A percentile compares a stretch with the other conserved stretches of the same genome.
Conservation (phyloP, 2,329 filamentous ascomycete genomes). For the Aspergillus calidoustus region DNA sequence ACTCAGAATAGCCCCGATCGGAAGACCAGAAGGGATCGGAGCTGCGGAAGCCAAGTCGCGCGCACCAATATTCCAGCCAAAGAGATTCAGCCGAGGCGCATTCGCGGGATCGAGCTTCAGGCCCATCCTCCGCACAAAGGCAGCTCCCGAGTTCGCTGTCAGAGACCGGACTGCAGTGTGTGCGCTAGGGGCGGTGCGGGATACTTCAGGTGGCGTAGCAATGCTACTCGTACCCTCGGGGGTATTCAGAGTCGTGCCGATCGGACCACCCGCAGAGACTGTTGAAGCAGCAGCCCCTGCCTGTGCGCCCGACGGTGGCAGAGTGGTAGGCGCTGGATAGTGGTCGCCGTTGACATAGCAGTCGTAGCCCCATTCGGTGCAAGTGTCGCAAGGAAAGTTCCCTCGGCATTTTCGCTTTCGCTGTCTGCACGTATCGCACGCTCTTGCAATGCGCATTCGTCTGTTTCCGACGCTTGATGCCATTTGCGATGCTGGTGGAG, state of each 20-base stretch:
- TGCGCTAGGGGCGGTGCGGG: no score
- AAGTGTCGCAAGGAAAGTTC: no score
- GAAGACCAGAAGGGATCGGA: slow-evolving; percentile 15
- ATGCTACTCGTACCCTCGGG: no score
- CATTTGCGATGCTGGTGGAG: background rate
- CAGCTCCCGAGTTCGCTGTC: slow-evolving; percentile 60
- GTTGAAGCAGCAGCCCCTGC: no score
- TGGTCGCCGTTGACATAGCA: no score
- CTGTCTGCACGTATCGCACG: slow-evolving; percentile 10
- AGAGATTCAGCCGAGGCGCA: slow-evolving; percentile 57
- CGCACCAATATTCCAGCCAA: slow-evolving; percentile 58
- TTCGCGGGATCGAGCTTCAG: slow-evolving; percentile 57
- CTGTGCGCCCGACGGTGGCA: no score
- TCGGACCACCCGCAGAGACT: no score
- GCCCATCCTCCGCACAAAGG: slow-evolving; percentile 58
- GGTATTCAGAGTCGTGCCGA: no score
- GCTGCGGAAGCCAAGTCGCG: slow-evolving; percentile 28
- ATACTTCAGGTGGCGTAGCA: no score
- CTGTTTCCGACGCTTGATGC: slow-evolving; percentile 9
- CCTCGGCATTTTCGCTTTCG: background rate
- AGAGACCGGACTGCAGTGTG: slow-evolving; percentile 30
- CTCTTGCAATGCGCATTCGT: slow-evolving; percentile 1
- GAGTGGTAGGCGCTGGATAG: no score
- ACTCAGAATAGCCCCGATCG: slow-evolving; percentile 53
- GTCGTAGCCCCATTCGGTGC: no score